A percentile compares a stretch with the other conserved stretches of the same genome.
Evolutionary conservation across 2,329 filamentous ascomycete species (phyloP).

Genomic region (Cadophora gregata): DNA sequence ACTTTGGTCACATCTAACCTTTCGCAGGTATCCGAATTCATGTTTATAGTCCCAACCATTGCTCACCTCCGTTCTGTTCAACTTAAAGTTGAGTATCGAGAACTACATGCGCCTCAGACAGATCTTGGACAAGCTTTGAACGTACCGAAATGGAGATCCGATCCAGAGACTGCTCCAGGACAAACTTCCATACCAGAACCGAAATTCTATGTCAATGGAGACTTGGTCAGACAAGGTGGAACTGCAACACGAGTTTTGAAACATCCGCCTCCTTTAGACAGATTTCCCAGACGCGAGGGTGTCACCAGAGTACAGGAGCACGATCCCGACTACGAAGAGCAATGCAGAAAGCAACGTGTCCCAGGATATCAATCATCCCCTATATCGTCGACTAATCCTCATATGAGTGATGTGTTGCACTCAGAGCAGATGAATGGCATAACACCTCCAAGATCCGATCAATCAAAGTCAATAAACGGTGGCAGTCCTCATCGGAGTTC

Average conservation of each 20-base stretch:
- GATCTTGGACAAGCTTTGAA: slow-evolving; percentile 26
- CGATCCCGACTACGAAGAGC: slow-evolving; percentile 61
- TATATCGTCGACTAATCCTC: slow-evolving; percentile 25
- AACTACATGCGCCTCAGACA: slow-evolving; percentile 44
- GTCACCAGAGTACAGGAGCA: slow-evolving; percentile 58
- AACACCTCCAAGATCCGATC: slow-evolving; percentile 42
- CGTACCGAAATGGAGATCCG: slow-evolving; percentile 60
- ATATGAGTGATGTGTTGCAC: slow-evolving; percentile 22
- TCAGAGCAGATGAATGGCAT: slow-evolving; percentile 39
- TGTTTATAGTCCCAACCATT: slow-evolving; percentile 62
- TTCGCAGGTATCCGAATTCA: slow-evolving; percentile 63
- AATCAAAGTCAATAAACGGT: slow-evolving; percentile 42
- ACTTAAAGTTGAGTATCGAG: slow-evolving; percentile 64
- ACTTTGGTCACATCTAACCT: slow-evolving; percentile 28
- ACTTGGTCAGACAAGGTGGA: slow-evolving; percentile 57
- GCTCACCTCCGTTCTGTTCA: slow-evolving; percentile 63
- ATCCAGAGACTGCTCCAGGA: slow-evolving; percentile 59
- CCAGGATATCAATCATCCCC: slow-evolving; percentile 24
- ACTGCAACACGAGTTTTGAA: slow-evolving; percentile 54
- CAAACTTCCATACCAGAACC: slow-evolving; percentile 60
- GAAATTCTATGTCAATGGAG: slow-evolving; percentile 65
- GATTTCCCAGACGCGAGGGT: slow-evolving; percentile 60
- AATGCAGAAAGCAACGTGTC: slow-evolving; percentile 64
- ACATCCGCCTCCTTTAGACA: slow-evolving; percentile 56
- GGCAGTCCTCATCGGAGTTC: slow-evolving; percentile 35